Evolutionary conservation across 1,284 basidiomycete species (phyloP).

Genomic region (Quambalaria eucalypti): DNA sequence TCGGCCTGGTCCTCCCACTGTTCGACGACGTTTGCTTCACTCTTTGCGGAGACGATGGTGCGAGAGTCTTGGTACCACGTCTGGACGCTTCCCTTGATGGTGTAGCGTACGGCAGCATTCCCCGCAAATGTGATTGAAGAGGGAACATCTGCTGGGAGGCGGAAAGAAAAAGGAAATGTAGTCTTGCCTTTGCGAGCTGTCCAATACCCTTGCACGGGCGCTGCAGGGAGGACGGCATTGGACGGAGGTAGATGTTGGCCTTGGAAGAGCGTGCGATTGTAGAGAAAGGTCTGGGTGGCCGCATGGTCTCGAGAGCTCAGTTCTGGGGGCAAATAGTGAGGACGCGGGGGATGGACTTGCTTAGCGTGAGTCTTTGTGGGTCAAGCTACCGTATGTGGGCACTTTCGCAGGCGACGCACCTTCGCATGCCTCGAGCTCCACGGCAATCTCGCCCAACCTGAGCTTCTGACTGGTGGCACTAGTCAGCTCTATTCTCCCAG

Average conservation of each 20-base stretch:
- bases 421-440: slow-evolving; percentile 31
- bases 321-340: no score
- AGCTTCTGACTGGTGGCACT: slow-evolving; percentile 32
- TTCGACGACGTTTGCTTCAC: slow-evolving; percentile 35
- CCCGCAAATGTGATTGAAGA: slow-evolving; percentile 34
- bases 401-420: no score
- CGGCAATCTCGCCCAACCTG: slow-evolving; percentile 33
- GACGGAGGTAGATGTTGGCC: slow-evolving; percentile 36
- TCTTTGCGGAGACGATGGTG: slow-evolving; percentile 25
- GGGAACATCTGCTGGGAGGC: slow-evolving; percentile 25
- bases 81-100: slow-evolving; percentile 34
- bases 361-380: no score
- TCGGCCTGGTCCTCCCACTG: slow-evolving; percentile 27
- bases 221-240: slow-evolving; percentile 33
- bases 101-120: slow-evolving; percentile 32
- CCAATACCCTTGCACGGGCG: slow-evolving; percentile 35
- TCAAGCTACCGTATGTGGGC: no score
- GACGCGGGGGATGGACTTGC: no score
- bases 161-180: slow-evolving; percentile 35
- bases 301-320: slow-evolving; percentile 37
- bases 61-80: slow-evolving; percentile 35
- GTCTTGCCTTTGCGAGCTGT: slow-evolving; percentile 37
- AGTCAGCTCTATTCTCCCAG: slow-evolving; percentile 36
- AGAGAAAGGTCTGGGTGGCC: slow-evolving; percentile 36
- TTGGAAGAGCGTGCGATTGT: slow-evolving; percentile 38